phyloP scores from a whole-genome alignment of 495 filamentous ascomycete species.

The Aspergillus olivimuriae region DNA sequence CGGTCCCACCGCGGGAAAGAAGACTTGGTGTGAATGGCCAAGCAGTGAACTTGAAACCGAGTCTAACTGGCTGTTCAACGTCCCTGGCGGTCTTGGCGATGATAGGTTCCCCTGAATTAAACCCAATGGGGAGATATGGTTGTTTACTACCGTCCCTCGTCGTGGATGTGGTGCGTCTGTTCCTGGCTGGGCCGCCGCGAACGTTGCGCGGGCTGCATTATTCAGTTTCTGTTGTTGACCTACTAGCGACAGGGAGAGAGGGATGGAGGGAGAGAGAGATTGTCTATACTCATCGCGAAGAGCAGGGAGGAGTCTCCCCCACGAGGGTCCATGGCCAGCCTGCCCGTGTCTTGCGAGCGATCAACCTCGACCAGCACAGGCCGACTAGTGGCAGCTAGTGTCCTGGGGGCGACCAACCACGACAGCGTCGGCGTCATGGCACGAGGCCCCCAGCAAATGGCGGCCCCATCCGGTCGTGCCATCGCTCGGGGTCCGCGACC shows the following conservation, averaged over 20 bases:
- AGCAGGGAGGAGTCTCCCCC: no score
- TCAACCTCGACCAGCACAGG: no score
- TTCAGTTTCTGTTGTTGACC: no score
- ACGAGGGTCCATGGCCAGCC: no score
- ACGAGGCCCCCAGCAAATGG: constrained; percentile 11
- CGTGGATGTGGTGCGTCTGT: not conserved
- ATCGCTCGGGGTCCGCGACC: not conserved
- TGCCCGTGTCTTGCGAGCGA: no score
- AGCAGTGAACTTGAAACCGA: constrained; percentile 13
- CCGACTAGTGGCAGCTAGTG: no score
- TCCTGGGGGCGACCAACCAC: no score
- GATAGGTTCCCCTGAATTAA: constrained; percentile 7
- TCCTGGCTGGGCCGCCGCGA: no score
- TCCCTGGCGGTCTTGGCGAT: constrained; percentile 3
- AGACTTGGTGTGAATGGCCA: constrained; percentile 5
- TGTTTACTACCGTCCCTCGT: not conserved
- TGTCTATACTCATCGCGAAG: no score
- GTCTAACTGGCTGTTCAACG: constrained; percentile 11
- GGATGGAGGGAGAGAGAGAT: no score
- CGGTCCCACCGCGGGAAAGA: not conserved
- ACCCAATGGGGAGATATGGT: not conserved
- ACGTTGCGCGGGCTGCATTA: no score
- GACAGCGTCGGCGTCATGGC: constrained; percentile 1
- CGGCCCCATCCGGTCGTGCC: constrained; percentile 7
- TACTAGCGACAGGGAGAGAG: no score